Evolutionary conservation across 1,284 basidiomycete genomes (phyloP).

Genomic region (Amylostereum areolatum): DNA sequence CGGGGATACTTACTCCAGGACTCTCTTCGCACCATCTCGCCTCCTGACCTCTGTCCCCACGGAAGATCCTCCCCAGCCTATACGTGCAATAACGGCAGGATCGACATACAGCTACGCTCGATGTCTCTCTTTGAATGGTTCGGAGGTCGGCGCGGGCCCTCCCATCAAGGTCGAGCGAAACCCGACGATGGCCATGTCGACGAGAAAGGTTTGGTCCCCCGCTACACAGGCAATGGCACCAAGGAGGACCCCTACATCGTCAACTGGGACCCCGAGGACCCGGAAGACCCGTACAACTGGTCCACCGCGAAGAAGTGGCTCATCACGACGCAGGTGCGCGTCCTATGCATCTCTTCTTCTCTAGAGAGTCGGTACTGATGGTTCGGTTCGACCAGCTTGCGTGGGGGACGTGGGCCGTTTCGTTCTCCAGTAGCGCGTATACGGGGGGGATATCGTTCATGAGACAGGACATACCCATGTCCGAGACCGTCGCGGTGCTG

Average conservation of each 20-base stretch:
- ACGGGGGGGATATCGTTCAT: constrained; percentile 48
- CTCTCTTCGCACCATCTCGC: too few species aligned
- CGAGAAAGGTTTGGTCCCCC: constrained; percentile 6
- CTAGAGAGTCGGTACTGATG: not conserved
- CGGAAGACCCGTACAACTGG: constrained; percentile 65
- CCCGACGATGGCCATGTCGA: not conserved
- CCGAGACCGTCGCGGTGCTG: constrained; percentile 48
- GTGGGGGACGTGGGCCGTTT: constrained; percentile 51
- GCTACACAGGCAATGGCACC: constrained; percentile 38
- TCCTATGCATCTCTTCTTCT: not conserved
- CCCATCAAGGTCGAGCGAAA: too few species aligned
- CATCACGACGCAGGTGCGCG: constrained; percentile 46
- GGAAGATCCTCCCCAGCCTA: too few species aligned
- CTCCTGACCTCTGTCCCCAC: too few species aligned
- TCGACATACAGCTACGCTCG: too few species aligned
- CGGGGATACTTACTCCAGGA: too few species aligned
- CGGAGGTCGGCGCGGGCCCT: too few species aligned
- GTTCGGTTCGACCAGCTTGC: constrained; percentile 28
- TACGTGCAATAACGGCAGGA: too few species aligned
- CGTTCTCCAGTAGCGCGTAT: constrained; percentile 57
- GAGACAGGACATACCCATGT: constrained; percentile 40
- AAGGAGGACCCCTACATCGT: constrained; percentile 47
- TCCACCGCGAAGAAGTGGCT: constrained; percentile 40
- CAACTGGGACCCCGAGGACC: constrained; percentile 50
- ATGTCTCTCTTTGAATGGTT: too few species aligned